Percentiles rank a stretch among this genome's conserved stretches.
phyloP scores from a whole-genome alignment of 2,329 filamentous ascomycete genomes.

The Trichoderma atrobrunneum region DNA sequence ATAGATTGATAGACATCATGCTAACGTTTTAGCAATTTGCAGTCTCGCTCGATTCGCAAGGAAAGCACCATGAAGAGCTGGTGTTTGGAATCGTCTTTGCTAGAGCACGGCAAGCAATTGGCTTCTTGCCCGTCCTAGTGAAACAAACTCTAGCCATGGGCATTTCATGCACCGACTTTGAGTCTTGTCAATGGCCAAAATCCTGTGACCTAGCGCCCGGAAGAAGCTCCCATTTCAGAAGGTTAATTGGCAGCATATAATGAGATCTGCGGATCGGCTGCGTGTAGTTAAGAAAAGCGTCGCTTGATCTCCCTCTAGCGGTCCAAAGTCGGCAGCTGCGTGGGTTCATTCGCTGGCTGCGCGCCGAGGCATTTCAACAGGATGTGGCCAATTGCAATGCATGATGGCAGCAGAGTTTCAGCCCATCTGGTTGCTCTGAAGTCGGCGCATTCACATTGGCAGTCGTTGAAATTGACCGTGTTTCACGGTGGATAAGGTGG shows the following conservation, averaged over 20 bases:
- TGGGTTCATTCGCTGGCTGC: background rate
- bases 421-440: background rate
- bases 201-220: conserved; percentile 14
- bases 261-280: conserved; percentile 17
- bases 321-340: background rate
- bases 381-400: background rate
- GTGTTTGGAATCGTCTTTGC: no score
- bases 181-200: background rate
- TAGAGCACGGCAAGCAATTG: background rate
- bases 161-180: background rate
- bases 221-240: conserved; percentile 19
- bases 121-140: background rate
- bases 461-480: background rate
- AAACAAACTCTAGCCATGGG: background rate
- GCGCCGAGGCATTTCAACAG: background rate
- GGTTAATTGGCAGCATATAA: conserved; percentile 2
- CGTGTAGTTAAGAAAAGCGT: background rate
- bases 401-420: background rate
- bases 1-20: background rate
- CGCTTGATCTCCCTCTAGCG: background rate
- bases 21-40: background rate
- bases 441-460: background rate
- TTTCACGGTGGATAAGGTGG: background rate
- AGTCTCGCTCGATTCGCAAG: background rate
- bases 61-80: background rate